These are phyloP conservation scores for Pascua sp. DNA, from an alignment of 1,284 basidiomycete genomes.

Conservation along the genomic window DNA sequence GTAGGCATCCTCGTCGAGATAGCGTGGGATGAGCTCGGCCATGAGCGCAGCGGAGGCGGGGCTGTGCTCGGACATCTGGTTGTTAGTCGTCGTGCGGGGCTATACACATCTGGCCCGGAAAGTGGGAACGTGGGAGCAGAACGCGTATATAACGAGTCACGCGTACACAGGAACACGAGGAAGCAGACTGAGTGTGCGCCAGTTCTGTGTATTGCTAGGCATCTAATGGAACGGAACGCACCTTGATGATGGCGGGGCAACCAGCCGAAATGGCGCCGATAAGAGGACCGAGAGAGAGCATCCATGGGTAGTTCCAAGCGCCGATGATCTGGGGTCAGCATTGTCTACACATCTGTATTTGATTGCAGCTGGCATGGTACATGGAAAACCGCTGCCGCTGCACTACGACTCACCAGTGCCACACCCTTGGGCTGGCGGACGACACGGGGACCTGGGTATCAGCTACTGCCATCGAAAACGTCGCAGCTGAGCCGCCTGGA, in stretches of 20 bases:
- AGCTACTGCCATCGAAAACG: too few species aligned
- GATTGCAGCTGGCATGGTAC: too few species aligned
- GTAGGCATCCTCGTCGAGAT: slow-evolving; percentile 71
- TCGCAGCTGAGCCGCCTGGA: too few species aligned
- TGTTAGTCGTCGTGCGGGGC: slow-evolving; percentile 5
- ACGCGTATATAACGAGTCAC: neutral
- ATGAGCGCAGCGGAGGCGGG: slow-evolving; percentile 65
- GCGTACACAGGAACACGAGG: neutral
- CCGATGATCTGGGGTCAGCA: slow-evolving; percentile 38
- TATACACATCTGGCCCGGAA: neutral
- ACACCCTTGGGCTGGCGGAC: slow-evolving; percentile 74
- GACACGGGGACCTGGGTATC: slow-evolving; percentile 60
- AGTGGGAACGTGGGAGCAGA: neutral
- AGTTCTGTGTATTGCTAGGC: too few species aligned
- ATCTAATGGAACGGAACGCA: slow-evolving; percentile 9
- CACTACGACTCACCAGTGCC: slow-evolving; percentile 55
- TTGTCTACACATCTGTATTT: neutral
- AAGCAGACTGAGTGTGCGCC: too few species aligned
- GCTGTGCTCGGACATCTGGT: slow-evolving; percentile 68
- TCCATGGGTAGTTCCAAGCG: slow-evolving; percentile 58
- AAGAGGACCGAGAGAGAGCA: slow-evolving; percentile 58
- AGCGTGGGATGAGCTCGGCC: slow-evolving; percentile 70
- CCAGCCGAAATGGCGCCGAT: slow-evolving; percentile 77
- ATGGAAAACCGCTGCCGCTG: too few species aligned
- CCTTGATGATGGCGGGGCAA: slow-evolving; percentile 67